Conservation (phyloP, 2,329 filamentous ascomycete species). For the Diaporthe ilicicola region DNA sequence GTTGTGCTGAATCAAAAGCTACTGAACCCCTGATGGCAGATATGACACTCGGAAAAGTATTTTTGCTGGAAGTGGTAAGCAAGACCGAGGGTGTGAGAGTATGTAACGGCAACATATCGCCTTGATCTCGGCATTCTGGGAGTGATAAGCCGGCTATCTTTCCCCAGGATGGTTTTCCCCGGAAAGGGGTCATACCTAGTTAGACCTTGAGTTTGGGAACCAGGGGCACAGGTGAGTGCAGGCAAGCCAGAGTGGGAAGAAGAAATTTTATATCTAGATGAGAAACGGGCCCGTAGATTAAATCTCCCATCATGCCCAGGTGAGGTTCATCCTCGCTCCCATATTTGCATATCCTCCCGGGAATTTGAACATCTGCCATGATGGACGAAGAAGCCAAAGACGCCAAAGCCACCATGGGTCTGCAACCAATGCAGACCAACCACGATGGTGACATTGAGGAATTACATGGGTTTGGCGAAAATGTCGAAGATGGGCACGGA, state of each 20-base stretch:
- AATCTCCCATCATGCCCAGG: background rate
- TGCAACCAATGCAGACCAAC: background rate
- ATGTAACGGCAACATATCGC: background rate
- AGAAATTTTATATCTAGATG: background rate
- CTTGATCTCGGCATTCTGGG: background rate
- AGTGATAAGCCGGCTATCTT: slow-evolving; percentile 1
- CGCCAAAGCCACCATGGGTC: background rate
- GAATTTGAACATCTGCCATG: background rate
- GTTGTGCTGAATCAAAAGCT: background rate
- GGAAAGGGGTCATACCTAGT: background rate
- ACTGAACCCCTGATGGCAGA: background rate
- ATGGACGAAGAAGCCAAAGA: background rate
- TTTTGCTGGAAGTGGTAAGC: background rate
- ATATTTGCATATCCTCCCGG: too few relatives aligned
- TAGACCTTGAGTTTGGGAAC: background rate
- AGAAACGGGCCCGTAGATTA: background rate
- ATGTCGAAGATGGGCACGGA: background rate
- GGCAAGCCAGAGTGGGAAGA: too few relatives aligned
- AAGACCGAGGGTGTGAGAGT: background rate
- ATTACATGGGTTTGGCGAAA: background rate
- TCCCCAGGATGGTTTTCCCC: background rate
- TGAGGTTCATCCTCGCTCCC: background rate
- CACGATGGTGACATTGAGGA: background rate
- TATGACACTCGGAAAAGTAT: background rate
- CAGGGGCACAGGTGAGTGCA: background rate